Evolutionary conservation across 768 basidiomycete genomes (phyloP), one percentile per base, ranked within the genome.

Genomic region (Tulasnella sp.): DNA sequence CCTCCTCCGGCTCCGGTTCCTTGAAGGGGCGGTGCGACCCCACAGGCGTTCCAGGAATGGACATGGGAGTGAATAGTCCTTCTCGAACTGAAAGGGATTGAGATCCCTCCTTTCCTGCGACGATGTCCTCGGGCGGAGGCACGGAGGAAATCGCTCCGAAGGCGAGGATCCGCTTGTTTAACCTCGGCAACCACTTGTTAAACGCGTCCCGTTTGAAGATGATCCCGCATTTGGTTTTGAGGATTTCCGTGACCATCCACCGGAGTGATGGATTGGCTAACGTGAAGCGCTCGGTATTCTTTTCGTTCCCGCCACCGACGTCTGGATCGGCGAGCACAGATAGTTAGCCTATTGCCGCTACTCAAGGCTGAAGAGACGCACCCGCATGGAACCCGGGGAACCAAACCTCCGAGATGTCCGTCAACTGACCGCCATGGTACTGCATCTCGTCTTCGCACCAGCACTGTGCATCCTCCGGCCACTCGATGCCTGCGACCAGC

Each of bases 361-460:
- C 16, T 8, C 18, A 14, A 46, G 46, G 24, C 8, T 31, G 28
- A 37, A 69, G 28, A 9, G 16, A 90, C 79, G 60, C 80, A 94
- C 93, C 93, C 58, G 86, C 84, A 83, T 95, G 94, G 81, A 90
- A 90, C 1, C 94, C 94, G 11, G 90, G 83, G 83, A 96, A 96
- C 93, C 93, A 96, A 3, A 95, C 93, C 84, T 96, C 94, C 20
- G 91, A 83, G 20, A 93, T 90, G 84, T 94, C 91, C 0, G 93
- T 94, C 72, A 22, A 16, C 1, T n/a, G 48, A 18, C n/a, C 24
- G 0, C 69, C 76, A 22, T 37, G 41, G 20, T 76, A 34, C 20
- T 14, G 28, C 16, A 31, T 58, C 7, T 46, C 42, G 54, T 76
- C 76, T 31, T 69, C 31, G 64, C 31, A 34, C 64, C 64, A 60